These are phyloP conservation scores for Citrullus colocynthis DNA, from an alignment of 306 rosid species.

Conservation along the genomic window DNA sequence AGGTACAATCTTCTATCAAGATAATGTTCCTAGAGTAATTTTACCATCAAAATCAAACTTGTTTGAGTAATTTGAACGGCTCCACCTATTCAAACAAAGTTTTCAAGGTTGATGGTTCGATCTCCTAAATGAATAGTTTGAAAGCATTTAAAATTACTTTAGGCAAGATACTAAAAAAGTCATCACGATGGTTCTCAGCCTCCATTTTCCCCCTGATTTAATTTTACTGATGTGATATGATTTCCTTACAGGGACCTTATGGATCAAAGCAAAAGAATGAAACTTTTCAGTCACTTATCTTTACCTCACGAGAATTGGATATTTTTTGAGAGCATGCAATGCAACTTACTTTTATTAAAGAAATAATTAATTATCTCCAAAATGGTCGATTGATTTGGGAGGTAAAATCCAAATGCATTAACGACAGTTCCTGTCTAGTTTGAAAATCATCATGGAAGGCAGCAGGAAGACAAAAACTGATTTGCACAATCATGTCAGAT, in stretches of 20 bases:
- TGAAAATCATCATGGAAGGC: background rate
- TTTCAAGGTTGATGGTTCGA: background rate
- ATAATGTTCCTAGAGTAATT: background rate
- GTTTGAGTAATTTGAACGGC: background rate
- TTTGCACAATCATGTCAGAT: slow-evolving; percentile 1
- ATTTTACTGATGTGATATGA: background rate
- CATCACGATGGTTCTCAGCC: background rate
- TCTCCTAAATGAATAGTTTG: too few relatives aligned
- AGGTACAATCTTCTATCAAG: background rate
- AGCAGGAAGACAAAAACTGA: slow-evolving; percentile 1
- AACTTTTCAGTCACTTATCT: background rate
- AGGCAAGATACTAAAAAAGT: background rate
- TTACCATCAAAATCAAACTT: background rate
- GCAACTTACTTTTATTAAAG: background rate
- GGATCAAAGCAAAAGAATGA: background rate
- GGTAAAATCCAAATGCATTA: background rate
- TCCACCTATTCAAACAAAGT: background rate
- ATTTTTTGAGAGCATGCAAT: background rate
- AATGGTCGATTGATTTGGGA: background rate
- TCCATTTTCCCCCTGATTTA: background rate
- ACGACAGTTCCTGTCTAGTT: background rate
- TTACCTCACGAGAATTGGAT: background rate
- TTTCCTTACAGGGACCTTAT: background rate
- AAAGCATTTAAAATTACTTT: too few relatives aligned
- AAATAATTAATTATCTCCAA: background rate